Evolutionary conservation across 495 filamentous ascomycete genomes (phyloP), one percentile per base, ranked within the genome.

Genomic region (Daldinia concentrica): DNA sequence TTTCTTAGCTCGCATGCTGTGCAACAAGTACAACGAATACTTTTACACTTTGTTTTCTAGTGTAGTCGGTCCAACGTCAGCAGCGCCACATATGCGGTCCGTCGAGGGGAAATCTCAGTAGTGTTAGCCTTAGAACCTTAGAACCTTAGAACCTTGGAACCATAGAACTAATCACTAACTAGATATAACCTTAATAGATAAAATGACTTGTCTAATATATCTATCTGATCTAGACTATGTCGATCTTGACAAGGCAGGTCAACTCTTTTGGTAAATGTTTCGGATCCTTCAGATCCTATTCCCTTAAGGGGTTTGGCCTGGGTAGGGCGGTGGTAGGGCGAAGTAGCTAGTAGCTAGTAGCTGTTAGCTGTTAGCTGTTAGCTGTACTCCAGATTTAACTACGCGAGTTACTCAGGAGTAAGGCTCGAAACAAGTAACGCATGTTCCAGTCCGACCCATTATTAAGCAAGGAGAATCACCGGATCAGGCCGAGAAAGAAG

Each of bases 1-100:
- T 14, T 54, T 54, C 26, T 19, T 30, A n/a, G 14, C 3, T 17
- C 15, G 30, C 54, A 58, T 69, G 66, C 58, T 30, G 62, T 68
- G 55, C 52, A 29, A 65, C 65, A 30, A 19, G 19, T 48, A 48
- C 43, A 24, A 48, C 43, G 43, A 58, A 56, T 55, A 61, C 37
- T 51, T 59, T 26, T 41, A 57, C 57, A 57, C 17, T 30, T 52
- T n/a, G 48, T 62, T 58, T 59, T 62, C 57, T 51, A 50, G 29
- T 62, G 50, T 51, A 50, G 29, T 37, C 62, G 39, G 71, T 73
- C 71, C 50, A 73, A 73, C 65, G 71, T 73, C 57, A 73, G 71
- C 65, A 66, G 34, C 43, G 52, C 58, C 57, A 60, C 64, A 17
- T 62, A 15, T 39, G 52, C 29, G 17, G 55, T 2, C 56, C 56